Base-by-base conservation (phyloP, 2,329 filamentous ascomycete species). In the Fonsecaea erecta region DNA sequence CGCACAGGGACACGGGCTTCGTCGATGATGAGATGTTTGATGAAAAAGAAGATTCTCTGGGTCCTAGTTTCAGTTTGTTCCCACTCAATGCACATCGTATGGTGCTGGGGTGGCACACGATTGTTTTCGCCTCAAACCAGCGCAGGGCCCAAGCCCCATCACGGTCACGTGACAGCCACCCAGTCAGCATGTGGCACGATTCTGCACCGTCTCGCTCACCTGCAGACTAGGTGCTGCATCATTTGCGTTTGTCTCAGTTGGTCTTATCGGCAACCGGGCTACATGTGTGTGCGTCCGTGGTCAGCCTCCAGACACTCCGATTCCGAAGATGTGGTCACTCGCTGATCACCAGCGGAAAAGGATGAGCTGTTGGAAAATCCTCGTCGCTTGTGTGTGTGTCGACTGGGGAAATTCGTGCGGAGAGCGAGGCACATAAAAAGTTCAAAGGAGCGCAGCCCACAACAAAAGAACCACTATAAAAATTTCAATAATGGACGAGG, bases 261-360 rank as follows among this genome's bases (percentile, higher is more conserved):
- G 57, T 52, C 55, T 54, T 53, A 52, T 53, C 62, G 35, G 62
- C 51, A 28, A 24, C 62, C 62, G 62, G 52, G 26, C 26, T 34
- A 21, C 32, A 21, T 56, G 53, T 56, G 53, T 34, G 21, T 37
- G 53, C n/a, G 21, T 24, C 53, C 57, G 35, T 52, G 40, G 57
- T 52, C 46, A 35, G 30, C 30, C n/a, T 24, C 24, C 43, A 32
- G 28, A 28, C 46, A n/a, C 53, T 43, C 16, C 18, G 14, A 40
- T 63, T 58, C 60, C 60, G 53, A 63, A 40, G 21, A 57, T 57
- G 52, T 35, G 60, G 60, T 62, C 37, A 21, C 12, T 56, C 52
- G 52, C 24, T 34, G 18, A n/a, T 34, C 28, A 28, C 26, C 12
- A 46, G 34, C 37, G 37, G 37, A 46, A 32, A 58, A 34, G 43